Conservation (phyloP, 1,284 basidiomycete genomes). For the Austroboletus novae-zelandiae region DNA sequence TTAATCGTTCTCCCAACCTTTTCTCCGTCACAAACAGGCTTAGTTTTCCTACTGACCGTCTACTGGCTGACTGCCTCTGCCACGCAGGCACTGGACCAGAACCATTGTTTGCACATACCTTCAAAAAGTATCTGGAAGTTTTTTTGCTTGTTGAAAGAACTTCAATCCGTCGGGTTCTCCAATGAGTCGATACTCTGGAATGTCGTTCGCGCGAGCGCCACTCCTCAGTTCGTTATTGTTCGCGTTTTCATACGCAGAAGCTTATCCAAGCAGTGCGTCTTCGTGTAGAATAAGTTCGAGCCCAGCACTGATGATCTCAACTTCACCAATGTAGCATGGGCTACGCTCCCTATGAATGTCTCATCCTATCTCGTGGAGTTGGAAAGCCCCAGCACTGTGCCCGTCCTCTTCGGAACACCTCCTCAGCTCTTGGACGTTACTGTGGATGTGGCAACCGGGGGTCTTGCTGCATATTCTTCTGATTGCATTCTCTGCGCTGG, state of each 20-base stretch:
- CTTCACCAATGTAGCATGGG: slow-evolving; percentile 21
- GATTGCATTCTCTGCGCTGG: slow-evolving; percentile 31
- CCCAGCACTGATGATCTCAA: not conserved
- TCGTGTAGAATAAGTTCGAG: not conserved
- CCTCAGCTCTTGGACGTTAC: slow-evolving; percentile 29
- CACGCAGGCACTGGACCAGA: no score
- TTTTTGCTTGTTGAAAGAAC: not conserved
- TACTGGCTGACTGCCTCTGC: no score
- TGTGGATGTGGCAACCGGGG: slow-evolving; percentile 10
- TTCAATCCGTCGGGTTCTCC: not conserved
- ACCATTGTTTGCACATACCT: no score
- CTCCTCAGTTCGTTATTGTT: slow-evolving; percentile 7
- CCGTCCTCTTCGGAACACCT: slow-evolving; percentile 25
- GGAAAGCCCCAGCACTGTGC: slow-evolving; percentile 13
- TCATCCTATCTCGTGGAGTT: slow-evolving; percentile 13
- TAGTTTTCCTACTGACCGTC: no score
- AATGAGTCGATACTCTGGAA: not conserved
- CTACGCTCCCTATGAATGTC: slow-evolving; percentile 24
- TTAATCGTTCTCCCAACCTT: no score
- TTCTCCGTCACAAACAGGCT: no score
- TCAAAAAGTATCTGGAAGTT: no score
- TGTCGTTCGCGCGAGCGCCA: not conserved
- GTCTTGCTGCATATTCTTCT: slow-evolving; percentile 17
- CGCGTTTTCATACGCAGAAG: slow-evolving; percentile 5
- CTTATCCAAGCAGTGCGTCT: slow-evolving; percentile 17